phyloP scores from a whole-genome alignment of 129 eudicot species.

The Helichrysum umbraculigerum region DNA sequence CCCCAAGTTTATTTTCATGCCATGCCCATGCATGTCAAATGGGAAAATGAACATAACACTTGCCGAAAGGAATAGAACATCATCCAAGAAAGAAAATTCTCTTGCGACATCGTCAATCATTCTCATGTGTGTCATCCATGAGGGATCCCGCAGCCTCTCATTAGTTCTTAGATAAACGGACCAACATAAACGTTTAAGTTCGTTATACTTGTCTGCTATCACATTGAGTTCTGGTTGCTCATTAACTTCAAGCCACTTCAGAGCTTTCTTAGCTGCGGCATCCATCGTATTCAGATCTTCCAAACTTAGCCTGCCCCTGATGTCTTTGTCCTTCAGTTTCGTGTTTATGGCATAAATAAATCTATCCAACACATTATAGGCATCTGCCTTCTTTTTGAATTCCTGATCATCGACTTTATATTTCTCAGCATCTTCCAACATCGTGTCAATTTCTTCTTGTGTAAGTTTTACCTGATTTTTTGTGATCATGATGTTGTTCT shows the following conservation, averaged over 20 bases:
- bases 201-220: neutral
- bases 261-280: neutral
- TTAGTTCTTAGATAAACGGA: neutral
- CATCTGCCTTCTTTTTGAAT: neutral
- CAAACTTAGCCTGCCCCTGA: neutral
- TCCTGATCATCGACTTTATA: neutral
- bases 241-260: neutral
- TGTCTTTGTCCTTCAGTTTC: neutral
- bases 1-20: no score
- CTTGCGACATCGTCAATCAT: neutral
- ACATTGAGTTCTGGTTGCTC: neutral
- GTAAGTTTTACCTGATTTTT: neutral
- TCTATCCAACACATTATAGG: constrained; percentile 4
- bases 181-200: neutral
- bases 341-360: neutral
- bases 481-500: neutral
- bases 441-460: neutral
- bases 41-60: no score
- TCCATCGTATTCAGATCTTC: constrained; percentile 5
- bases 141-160: neutral
- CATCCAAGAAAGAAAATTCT: no score
- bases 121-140: neutral
- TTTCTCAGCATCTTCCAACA: neutral
- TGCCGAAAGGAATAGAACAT: no score
- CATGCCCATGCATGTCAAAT: no score